These are phyloP conservation scores for Soucietia sequanensis DNA, from an alignment of 805 yeast genomes.

Conservation along the genomic window DNA sequence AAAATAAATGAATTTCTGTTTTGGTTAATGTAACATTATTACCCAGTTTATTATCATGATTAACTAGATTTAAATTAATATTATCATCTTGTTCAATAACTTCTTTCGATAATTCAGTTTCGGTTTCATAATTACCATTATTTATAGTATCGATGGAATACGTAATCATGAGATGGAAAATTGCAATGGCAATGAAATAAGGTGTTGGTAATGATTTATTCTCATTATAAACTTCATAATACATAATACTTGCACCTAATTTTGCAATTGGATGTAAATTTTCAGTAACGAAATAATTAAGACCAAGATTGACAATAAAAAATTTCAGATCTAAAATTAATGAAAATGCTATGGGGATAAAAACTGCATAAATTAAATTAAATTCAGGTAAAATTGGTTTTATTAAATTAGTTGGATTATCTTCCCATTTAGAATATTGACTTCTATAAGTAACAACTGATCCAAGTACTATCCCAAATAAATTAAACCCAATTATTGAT, in stretches of 20 bases:
- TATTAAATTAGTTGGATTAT: slow-evolving; percentile 8
- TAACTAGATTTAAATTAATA: slow-evolving; percentile 10
- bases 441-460: slow-evolving; percentile 25
- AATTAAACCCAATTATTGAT: slow-evolving; percentile 30
- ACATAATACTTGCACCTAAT: slow-evolving; percentile 27
- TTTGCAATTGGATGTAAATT: slow-evolving; percentile 29
- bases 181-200: slow-evolving; percentile 21
- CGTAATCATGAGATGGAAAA: slow-evolving; percentile 21
- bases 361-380: slow-evolving; percentile 32
- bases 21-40: slow-evolving; percentile 24
- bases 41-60: slow-evolving; percentile 3
- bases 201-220: slow-evolving; percentile 15
- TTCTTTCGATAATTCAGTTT: slow-evolving; percentile 13
- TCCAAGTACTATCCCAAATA: slow-evolving; percentile 30
- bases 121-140: slow-evolving; percentile 16
- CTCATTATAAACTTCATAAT: slow-evolving; percentile 29
- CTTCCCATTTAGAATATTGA: slow-evolving; percentile 12
- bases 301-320: slow-evolving; percentile 31
- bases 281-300: slow-evolving; percentile 34
- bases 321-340: slow-evolving; percentile 19
- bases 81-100: slow-evolving; percentile 13
- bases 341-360: slow-evolving; percentile 28
- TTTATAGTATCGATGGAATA: slow-evolving; percentile 27
- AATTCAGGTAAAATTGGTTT: slow-evolving; percentile 36
- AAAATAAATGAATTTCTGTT: slow-evolving; percentile 36